Percentiles rank a stretch among this genome's conserved stretches.
Evolutionary conservation across 768 basidiomycete species (phyloP).

Genomic region (Boletus tylopilopsis): DNA sequence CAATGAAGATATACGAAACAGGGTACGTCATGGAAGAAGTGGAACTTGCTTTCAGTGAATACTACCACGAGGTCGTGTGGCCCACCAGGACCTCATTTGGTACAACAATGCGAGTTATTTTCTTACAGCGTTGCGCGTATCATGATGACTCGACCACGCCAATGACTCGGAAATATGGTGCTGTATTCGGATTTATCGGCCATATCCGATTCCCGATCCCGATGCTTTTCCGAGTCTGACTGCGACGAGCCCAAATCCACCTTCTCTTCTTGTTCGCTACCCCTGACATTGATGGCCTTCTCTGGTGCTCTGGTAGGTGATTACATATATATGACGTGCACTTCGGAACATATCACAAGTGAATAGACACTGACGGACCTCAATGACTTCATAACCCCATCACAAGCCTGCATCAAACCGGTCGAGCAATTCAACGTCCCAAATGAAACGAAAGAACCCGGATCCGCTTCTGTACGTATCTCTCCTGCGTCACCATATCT

Average conservation of each 20-base stretch:
- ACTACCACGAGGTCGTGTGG: too few relatives aligned
- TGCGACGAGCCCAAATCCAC: background rate
- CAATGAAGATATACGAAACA: too few relatives aligned
- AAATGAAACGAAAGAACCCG: slow-evolving; percentile 39
- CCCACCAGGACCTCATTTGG: too few relatives aligned
- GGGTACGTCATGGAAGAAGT: too few relatives aligned
- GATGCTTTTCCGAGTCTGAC: background rate
- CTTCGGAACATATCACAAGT: slow-evolving; percentile 5
- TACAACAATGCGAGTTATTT: too few relatives aligned
- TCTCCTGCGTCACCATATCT: background rate
- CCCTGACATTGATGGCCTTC: slow-evolving; percentile 61
- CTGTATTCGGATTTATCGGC: background rate
- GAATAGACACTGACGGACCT: slow-evolving; percentile 84
- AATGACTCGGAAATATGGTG: too few relatives aligned
- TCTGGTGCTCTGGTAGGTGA: slow-evolving; percentile 75
- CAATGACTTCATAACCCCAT: slow-evolving; percentile 95
- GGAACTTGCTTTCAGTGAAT: too few relatives aligned
- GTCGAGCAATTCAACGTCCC: slow-evolving; percentile 53
- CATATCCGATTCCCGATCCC: background rate
- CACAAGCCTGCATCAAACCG: slow-evolving; percentile 97
- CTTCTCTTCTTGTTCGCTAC: background rate
- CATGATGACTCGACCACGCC: too few relatives aligned
- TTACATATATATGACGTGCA: background rate
- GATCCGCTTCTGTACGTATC: slow-evolving; percentile 40
- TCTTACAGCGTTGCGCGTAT: too few relatives aligned